phyloP scores from a whole-genome alignment of 2,329 filamentous ascomycete species.

The Xylariaceae sp. region DNA sequence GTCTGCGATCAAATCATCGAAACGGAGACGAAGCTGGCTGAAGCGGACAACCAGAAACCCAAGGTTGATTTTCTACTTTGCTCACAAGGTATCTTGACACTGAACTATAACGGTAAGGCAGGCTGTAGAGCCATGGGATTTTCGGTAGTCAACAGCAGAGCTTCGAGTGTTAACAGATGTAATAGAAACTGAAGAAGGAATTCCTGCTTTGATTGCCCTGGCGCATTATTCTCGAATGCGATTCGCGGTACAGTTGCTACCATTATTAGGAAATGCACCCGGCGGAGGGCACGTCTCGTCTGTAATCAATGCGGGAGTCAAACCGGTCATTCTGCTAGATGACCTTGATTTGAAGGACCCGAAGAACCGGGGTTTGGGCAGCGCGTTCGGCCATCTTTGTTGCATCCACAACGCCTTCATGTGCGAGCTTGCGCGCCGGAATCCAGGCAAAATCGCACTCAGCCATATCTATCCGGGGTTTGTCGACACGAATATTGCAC shows the following conservation, averaged over 20 bases:
- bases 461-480: constrained; percentile 19
- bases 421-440: constrained; percentile 25
- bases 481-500: constrained; percentile 1
- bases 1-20: constrained; percentile 26
- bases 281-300: constrained; percentile 15
- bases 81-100: neutral
- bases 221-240: constrained; percentile 32
- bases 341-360: constrained; percentile 6
- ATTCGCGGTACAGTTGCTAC: constrained; percentile 25
- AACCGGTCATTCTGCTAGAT: constrained; percentile 1
- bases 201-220: constrained; percentile 27
- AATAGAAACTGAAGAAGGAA: constrained; percentile 28
- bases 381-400: neutral
- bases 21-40: constrained; percentile 20
- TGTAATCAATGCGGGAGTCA: constrained; percentile 18
- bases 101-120: too few species aligned
- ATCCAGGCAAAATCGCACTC: constrained; percentile 25
- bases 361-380: neutral
- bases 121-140: too few species aligned
- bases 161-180: neutral
- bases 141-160: too few species aligned
- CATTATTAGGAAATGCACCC: constrained; percentile 18
- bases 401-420: constrained; percentile 31
- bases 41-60: constrained; percentile 7
- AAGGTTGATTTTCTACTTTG: constrained; percentile 33